Conservation (phyloP, 306 rosid genomes). For the Abrus pulchellus region DNA sequence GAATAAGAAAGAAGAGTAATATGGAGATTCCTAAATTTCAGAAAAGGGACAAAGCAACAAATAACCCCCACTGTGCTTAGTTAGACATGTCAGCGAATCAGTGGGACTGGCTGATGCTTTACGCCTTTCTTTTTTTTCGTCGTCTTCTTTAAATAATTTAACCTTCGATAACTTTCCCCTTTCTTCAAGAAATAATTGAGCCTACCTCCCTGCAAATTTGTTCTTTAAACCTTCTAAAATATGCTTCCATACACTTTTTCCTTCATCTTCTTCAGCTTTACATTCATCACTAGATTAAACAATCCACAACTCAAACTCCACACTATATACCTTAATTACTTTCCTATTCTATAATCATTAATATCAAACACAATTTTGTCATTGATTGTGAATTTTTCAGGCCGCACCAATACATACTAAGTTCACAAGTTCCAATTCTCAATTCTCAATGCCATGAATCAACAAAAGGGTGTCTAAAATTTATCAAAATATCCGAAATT, state of each 20-base stretch:
- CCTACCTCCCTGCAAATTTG: conserved; percentile 35
- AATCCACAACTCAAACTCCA: conserved; percentile 37
- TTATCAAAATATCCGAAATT: background rate
- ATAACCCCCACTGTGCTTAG: conserved; percentile 56
- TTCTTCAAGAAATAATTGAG: conserved; percentile 51
- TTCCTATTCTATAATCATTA: background rate
- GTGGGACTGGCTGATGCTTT: conserved; percentile 53
- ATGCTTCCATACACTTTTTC: conserved; percentile 44
- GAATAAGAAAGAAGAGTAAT: conserved; percentile 48
- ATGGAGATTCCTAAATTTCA: conserved; percentile 60
- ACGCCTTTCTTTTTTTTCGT: conserved; percentile 48
- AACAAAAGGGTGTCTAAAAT: conserved; percentile 35
- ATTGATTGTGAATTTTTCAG: background rate
- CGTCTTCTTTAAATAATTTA: conserved; percentile 43
- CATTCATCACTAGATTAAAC: conserved; percentile 46
- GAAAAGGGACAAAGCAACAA: conserved; percentile 52
- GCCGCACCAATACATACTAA: background rate
- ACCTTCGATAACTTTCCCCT: conserved; percentile 55
- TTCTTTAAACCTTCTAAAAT: conserved; percentile 40
- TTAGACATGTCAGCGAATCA: conserved; percentile 56
- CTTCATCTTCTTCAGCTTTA: conserved; percentile 45
- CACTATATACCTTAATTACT: conserved; percentile 11
- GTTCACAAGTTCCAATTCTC: conserved; percentile 10
- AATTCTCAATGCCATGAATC: conserved; percentile 39
- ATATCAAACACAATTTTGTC: background rate